These are phyloP conservation scores for Curvularia hawaiiensis DNA, from an alignment of 2,329 filamentous ascomycete genomes.

Conservation along the genomic window DNA sequence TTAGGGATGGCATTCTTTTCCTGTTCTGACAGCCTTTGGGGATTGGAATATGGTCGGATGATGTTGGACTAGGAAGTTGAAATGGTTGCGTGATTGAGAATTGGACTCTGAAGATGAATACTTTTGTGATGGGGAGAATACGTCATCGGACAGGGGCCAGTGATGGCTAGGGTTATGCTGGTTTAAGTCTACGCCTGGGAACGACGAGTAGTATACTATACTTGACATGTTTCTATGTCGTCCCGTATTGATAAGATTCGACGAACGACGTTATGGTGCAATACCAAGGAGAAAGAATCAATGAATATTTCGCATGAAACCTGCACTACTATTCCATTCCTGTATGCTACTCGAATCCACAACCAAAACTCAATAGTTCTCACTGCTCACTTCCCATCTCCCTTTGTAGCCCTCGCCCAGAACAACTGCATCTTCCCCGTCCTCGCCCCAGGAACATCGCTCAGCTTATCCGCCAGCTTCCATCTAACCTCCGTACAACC, in stretches of 20 bases:
- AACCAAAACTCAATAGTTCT: too few relatives aligned
- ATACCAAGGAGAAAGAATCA: too few relatives aligned
- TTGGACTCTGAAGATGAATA: background rate
- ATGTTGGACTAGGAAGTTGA: background rate
- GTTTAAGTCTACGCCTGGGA: background rate
- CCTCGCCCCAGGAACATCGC: background rate
- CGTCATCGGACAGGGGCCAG: background rate
- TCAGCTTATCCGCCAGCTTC: background rate
- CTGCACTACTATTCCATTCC: too few relatives aligned
- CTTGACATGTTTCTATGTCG: too few relatives aligned
- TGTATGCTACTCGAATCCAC: too few relatives aligned
- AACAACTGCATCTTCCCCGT: background rate
- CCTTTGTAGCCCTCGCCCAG: background rate
- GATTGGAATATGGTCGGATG: background rate
- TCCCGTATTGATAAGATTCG: too few relatives aligned
- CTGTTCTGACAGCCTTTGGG: too few relatives aligned
- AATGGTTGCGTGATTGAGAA: background rate
- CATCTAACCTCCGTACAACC: background rate
- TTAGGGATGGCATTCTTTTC: slow-evolving; percentile 21
- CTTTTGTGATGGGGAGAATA: background rate
- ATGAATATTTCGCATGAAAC: too few relatives aligned
- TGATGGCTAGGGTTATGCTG: background rate
- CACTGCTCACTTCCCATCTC: background rate
- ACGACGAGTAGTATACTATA: background rate
- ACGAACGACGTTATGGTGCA: too few relatives aligned